Conservation (phyloP, 2,329 filamentous ascomycete species). For the Anisogramma anomala region DNA sequence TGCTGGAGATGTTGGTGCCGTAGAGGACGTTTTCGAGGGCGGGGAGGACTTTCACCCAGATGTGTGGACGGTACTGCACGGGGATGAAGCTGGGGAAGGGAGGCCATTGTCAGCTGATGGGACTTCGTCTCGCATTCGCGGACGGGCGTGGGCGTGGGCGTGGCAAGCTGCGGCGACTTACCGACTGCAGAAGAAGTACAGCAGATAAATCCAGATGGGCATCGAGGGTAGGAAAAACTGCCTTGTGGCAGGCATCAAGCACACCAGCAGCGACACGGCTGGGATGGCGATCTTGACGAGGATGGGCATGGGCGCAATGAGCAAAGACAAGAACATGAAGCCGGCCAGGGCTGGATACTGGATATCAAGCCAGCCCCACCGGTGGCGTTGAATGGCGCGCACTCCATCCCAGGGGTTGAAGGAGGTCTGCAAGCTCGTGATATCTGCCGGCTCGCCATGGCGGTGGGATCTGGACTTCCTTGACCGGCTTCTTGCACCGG, state of each 20-base stretch:
- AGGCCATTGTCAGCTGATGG: slow-evolving; percentile 5
- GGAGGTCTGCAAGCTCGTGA: slow-evolving; percentile 69
- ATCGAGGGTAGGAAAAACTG: slow-evolving; percentile 87
- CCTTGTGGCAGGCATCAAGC: slow-evolving; percentile 72
- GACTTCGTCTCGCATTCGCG: neutral
- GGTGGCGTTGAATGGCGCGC: slow-evolving; percentile 61
- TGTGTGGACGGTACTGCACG: slow-evolving; percentile 76
- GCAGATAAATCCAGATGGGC: slow-evolving; percentile 72
- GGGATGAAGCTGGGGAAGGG: slow-evolving; percentile 69
- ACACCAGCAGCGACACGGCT: slow-evolving; percentile 52
- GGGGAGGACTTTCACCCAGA: slow-evolving; percentile 90
- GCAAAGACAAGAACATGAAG: slow-evolving; percentile 71
- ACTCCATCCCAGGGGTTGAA: slow-evolving; percentile 72
- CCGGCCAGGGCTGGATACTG: slow-evolving; percentile 70
- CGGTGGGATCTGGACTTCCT: slow-evolving; percentile 17
- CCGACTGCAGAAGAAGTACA: slow-evolving; percentile 90
- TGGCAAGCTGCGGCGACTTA: slow-evolving; percentile 35
- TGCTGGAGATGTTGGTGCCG: slow-evolving; percentile 90
- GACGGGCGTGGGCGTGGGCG: neutral
- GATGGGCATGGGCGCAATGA: slow-evolving; percentile 70
- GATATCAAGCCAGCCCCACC: slow-evolving; percentile 71
- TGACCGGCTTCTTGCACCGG: slow-evolving; percentile 18
- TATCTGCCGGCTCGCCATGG: slow-evolving; percentile 32
- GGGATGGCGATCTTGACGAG: slow-evolving; percentile 65
- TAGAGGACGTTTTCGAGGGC: slow-evolving; percentile 95